Percentiles rank a stretch among this genome's conserved stretches.
phyloP scores from a whole-genome alignment of 768 basidiomycete species.

The Lentinula aciculospora region DNA sequence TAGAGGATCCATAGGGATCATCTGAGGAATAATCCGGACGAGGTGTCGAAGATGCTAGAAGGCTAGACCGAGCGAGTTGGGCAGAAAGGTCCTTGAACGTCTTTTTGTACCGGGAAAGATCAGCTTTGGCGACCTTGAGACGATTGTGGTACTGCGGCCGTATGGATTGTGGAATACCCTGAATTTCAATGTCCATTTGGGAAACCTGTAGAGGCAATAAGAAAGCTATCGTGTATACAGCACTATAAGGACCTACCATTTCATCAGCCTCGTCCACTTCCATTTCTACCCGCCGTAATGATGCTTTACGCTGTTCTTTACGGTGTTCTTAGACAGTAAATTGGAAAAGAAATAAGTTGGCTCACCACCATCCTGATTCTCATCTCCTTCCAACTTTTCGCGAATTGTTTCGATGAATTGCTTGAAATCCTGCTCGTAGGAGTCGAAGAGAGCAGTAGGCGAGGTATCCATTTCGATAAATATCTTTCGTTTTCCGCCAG shows the following conservation, averaged over 20 bases:
- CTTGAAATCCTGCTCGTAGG: constrained; percentile 89
- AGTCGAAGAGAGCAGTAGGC: constrained; percentile 81
- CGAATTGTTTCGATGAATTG: constrained; percentile 72
- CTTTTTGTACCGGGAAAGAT: constrained; percentile 77
- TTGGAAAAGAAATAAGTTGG: constrained; percentile 3
- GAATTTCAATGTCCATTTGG: constrained; percentile 99
- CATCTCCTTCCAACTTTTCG: constrained; percentile 71
- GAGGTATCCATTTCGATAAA: constrained; percentile 64
- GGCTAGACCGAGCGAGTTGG: constrained; percentile 66
- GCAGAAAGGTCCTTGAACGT: constrained; percentile 67
- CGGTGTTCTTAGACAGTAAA: neutral
- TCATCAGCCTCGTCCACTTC: constrained; percentile 98
- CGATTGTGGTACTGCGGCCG: constrained; percentile 72
- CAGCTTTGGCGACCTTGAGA: constrained; percentile 68
- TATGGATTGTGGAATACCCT: constrained; percentile 86
- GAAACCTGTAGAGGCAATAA: constrained; percentile 56
- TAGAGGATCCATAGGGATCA: constrained; percentile 69
- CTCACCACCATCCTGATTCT: constrained; percentile 67
- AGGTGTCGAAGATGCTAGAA: constrained; percentile 51
- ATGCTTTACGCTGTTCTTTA: constrained; percentile 75
- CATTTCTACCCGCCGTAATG: constrained; percentile 82
- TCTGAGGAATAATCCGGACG: constrained; percentile 50
- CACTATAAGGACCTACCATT: constrained; percentile 52
- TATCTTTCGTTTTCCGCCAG: constrained; percentile 22
- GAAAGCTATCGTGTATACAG: neutral